Conservation (phyloP, 768 basidiomycete species). For the Serendipita sp. region DNA sequence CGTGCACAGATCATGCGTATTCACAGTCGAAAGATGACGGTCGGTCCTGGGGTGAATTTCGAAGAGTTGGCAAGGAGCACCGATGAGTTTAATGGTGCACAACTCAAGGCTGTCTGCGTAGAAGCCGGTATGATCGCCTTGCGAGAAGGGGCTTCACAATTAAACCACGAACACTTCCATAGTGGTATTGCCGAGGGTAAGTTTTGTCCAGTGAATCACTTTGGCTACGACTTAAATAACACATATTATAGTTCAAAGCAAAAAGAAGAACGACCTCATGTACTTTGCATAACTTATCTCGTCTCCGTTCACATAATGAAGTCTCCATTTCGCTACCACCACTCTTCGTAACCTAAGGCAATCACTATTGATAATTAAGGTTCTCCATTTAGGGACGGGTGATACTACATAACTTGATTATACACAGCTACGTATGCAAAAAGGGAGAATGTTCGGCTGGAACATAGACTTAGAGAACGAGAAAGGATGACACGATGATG, state of each 20-base stretch:
- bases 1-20: constrained; percentile 92
- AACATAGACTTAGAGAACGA: no score
- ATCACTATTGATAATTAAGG: no score
- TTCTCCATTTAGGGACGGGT: no score
- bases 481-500: no score
- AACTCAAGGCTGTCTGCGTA: constrained; percentile 93
- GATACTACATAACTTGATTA: no score
- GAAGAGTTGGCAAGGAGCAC: constrained; percentile 93
- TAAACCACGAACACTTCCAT: constrained; percentile 91
- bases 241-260: constrained; percentile 66
- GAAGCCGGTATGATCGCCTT: constrained; percentile 99
- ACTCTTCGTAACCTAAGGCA: no score
- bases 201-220: constrained; percentile 13
- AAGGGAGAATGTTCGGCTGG: no score
- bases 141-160: constrained; percentile 74
- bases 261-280: constrained; percentile 98
- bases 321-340: no score
- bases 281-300: constrained; percentile 56
- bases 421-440: no score
- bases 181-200: constrained; percentile 76
- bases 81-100: constrained; percentile 97
- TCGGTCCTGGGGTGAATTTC: constrained; percentile 78
- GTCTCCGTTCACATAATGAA: no score
- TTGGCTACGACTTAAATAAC: not conserved
- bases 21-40: constrained; percentile 91